phyloP scores from a whole-genome alignment of 2,329 filamentous ascomycete species.

The Teratosphaeria viscida region DNA sequence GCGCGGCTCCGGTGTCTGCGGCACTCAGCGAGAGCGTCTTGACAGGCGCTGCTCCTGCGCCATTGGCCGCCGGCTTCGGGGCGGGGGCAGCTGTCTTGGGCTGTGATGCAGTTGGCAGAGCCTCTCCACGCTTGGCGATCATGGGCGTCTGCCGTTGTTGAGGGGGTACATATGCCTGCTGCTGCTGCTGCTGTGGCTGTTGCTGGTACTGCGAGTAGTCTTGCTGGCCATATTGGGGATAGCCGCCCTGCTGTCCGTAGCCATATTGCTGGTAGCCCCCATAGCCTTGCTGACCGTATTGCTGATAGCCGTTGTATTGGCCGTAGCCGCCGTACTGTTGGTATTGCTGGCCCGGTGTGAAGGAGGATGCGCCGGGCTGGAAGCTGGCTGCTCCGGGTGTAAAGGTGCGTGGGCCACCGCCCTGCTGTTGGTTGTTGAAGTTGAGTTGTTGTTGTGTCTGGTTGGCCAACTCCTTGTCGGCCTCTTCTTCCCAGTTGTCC shows the following conservation, averaged over 20 bases:
- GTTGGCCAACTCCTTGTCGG: constrained; percentile 28
- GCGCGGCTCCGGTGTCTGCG: constrained; percentile 32
- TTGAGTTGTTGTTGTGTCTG: constrained; percentile 30
- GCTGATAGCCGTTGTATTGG: constrained; percentile 15
- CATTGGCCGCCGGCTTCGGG: constrained; percentile 42
- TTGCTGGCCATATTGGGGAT: constrained; percentile 20
- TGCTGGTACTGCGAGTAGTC: constrained; percentile 27
- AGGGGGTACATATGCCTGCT: constrained; percentile 41
- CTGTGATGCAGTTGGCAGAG: constrained; percentile 35
- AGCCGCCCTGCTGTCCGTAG: constrained; percentile 25
- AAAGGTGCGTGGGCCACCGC: constrained; percentile 21
- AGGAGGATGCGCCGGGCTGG: constrained; percentile 26
- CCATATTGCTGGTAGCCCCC: constrained; percentile 35
- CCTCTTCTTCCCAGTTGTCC: constrained; percentile 67
- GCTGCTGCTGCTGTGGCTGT: constrained; percentile 29
- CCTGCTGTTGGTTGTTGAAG: constrained; percentile 17
- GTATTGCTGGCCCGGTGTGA: constrained; percentile 28
- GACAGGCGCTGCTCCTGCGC: constrained; percentile 39
- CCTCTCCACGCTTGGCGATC: constrained; percentile 52
- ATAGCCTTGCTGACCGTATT: constrained; percentile 27
- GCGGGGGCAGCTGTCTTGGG: constrained; percentile 11
- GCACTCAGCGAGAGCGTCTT: constrained; percentile 53
- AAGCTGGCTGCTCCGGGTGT: constrained; percentile 21
- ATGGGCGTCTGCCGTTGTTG: constrained; percentile 45
- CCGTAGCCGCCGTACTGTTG: constrained; percentile 32